Conservation (phyloP, 371 early-diverging fungal genomes). For the Mortierella sp. region DNA sequence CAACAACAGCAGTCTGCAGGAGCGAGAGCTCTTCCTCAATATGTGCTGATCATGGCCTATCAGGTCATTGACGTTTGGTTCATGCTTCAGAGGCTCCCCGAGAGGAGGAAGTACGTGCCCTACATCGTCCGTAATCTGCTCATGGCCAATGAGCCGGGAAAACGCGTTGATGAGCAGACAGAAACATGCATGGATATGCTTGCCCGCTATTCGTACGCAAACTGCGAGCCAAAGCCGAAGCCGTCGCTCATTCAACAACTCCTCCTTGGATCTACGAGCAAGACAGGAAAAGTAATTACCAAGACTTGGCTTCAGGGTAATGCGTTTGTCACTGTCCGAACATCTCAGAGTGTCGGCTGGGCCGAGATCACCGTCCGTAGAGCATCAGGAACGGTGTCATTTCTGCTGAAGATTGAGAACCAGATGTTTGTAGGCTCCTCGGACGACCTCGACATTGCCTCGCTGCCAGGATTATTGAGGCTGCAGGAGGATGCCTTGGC, state of each 20-base stretch:
- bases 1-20: constrained; percentile 44
- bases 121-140: constrained; percentile 85
- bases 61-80: constrained; percentile 93
- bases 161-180: constrained; percentile 78
- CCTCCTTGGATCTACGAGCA: constrained; percentile 22
- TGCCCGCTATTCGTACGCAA: constrained; percentile 84
- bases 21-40: constrained; percentile 71
- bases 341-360: constrained; percentile 76
- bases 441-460: constrained; percentile 64
- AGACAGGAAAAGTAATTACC: constrained; percentile 60
- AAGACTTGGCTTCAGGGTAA: constrained; percentile 90
- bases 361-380: constrained; percentile 86
- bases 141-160: constrained; percentile 57
- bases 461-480: constrained; percentile 70
- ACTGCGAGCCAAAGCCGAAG: constrained; percentile 71
- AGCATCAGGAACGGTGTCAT: constrained; percentile 82
- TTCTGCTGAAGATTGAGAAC: constrained; percentile 82
- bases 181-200: constrained; percentile 95
- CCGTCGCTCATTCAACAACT: constrained; percentile 44
- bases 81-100: constrained; percentile 76
- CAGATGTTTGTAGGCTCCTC: constrained; percentile 56
- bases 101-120: constrained; percentile 83
- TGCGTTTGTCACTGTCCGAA: constrained; percentile 79
- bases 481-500: constrained; percentile 63
- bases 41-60: constrained; percentile 90